Evolutionary conservation across 768 basidiomycete species (phyloP), one percentile per base, ranked within the genome.

Genomic region (Leucogyrophana mollusca): DNA sequence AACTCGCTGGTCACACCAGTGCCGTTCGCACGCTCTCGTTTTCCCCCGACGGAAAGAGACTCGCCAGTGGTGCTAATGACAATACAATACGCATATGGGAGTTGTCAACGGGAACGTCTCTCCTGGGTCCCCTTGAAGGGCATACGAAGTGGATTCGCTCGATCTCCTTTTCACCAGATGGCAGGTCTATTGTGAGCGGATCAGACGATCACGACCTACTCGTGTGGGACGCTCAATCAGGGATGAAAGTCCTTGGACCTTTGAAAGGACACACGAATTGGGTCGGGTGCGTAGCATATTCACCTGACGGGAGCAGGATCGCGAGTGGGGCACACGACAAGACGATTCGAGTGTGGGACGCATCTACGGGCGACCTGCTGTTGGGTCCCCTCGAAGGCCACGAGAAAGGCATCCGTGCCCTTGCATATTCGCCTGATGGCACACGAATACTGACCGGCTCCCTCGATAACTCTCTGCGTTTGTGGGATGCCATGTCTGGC

Each of bases 61-160:
- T 76, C 16, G 71, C 68, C 24, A 70, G 71, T 11, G 72, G 69
- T 2, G 65, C 64, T 22, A 55, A 68, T 16, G 73, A 76, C 32
- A 14, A 24, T 2, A 52, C 32, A 2, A 23, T 53, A 8, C 13
- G 43, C n/a, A 8, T 52, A 21, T 52, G 51, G 51, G 50, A 42
- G 8, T 14, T 34, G 4, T 22, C 18, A 16, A 36, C 46, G 7
- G 46, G 40, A 3, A 34, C 23, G 36, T 22, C 24, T 5, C 9
- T 43, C 32, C 21, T 37, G 37, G 45, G 36, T 22, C 45, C 45
- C 1, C 14, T 47, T 11, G 22, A 17, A 9, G 27, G 46, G 14
- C 46, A 47, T 22, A 32, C 39, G 14, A 2, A 23, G 7, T 8
- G 14, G 8, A 21, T 41, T 13, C 7, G 14, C 1, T 43, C 46